These are phyloP conservation scores for Globisporangium recalcitrans DNA, from an alignment of 352 stramenopile genomes.

Conservation along the genomic window DNA sequence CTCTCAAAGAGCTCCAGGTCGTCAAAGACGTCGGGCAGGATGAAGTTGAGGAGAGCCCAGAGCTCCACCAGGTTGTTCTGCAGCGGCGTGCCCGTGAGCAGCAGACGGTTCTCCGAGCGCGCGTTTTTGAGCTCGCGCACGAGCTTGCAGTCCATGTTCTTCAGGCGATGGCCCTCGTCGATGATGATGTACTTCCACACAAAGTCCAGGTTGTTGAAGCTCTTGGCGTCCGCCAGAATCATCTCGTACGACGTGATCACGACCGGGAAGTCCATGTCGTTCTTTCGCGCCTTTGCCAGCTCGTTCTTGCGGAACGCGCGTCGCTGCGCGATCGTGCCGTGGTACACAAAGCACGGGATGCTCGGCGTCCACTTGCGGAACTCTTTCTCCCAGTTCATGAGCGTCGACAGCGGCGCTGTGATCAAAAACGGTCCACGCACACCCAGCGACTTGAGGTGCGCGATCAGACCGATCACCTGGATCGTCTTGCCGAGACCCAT, in stretches of 20 bases:
- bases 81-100: slow-evolving; percentile 95
- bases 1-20: slow-evolving; percentile 97
- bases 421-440: slow-evolving; percentile 95
- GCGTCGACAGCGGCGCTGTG: slow-evolving; percentile 95
- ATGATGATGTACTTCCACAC: slow-evolving; percentile 96
- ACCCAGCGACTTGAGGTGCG: slow-evolving; percentile 89
- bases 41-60: slow-evolving; percentile 98
- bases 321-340: slow-evolving; percentile 79
- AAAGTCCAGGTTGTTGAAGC: slow-evolving; percentile 55
- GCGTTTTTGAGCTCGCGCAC: slow-evolving; percentile 93
- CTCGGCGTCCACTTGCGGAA: slow-evolving; percentile 73
- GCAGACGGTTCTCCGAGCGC: slow-evolving; percentile 89
- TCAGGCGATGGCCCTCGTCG: slow-evolving; percentile 97
- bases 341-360: slow-evolving; percentile 97
- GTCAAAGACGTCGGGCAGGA: slow-evolving; percentile 97
- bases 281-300: slow-evolving; percentile 46
- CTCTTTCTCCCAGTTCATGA: slow-evolving; percentile 97
- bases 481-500: slow-evolving; percentile 92
- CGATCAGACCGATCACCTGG: slow-evolving; percentile 91
- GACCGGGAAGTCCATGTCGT: slow-evolving; percentile 70
- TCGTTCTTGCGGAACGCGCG: slow-evolving; percentile 39
- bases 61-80: slow-evolving; percentile 98
- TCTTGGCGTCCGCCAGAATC: slow-evolving; percentile 68
- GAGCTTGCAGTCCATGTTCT: slow-evolving; percentile 96
- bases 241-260: slow-evolving; percentile 88